Percentiles rank a stretch among this genome's conserved stretches.
Conservation (phyloP, 1,139 yeast genomes). For the Debaryomycetaceae sp. region DNA sequence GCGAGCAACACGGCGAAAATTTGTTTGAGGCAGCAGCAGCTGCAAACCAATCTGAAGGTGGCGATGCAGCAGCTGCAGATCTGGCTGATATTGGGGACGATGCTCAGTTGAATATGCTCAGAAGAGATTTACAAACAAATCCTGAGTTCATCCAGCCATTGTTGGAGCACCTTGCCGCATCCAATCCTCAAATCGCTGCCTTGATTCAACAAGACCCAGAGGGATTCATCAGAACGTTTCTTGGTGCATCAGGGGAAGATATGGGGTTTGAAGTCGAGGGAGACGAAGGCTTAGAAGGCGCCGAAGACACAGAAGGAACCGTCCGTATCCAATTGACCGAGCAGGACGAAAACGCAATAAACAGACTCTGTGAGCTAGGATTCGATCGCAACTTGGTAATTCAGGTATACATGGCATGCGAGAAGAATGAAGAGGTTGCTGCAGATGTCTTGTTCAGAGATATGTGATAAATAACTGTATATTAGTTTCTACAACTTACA, state of each 20-base stretch:
- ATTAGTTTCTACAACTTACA: constrained; percentile 7
- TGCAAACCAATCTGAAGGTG: constrained; percentile 19
- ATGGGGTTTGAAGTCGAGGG: constrained; percentile 36
- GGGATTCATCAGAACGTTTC: constrained; percentile 69
- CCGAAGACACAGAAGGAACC: constrained; percentile 34
- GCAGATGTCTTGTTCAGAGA: constrained; percentile 81
- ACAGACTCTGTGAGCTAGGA: constrained; percentile 86
- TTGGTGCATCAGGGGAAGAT: constrained; percentile 57
- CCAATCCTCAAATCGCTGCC: constrained; percentile 84
- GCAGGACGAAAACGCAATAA: constrained; percentile 85
- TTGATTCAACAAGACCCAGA: constrained; percentile 83
- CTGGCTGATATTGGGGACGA: constrained; percentile 38
- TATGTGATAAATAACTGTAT: constrained; percentile 22
- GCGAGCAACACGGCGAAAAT: constrained; percentile 42
- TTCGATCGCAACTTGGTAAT: constrained; percentile 84
- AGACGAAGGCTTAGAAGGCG: constrained; percentile 32
- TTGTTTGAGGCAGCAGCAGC: constrained; percentile 64
- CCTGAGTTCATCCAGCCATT: constrained; percentile 88
- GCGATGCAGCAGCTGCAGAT: constrained; percentile 27
- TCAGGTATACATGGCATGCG: constrained; percentile 97
- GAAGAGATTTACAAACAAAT: constrained; percentile 77
- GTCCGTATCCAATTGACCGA: constrained; percentile 63
- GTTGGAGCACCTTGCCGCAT: constrained; percentile 76
- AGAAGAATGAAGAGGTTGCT: constrained; percentile 94
- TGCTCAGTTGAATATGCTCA: constrained; percentile 59